Percentiles rank a stretch among this genome's conserved stretches.
Conservation (phyloP, 2,329 filamentous ascomycete species). For the Botrytis cinerea region DNA sequence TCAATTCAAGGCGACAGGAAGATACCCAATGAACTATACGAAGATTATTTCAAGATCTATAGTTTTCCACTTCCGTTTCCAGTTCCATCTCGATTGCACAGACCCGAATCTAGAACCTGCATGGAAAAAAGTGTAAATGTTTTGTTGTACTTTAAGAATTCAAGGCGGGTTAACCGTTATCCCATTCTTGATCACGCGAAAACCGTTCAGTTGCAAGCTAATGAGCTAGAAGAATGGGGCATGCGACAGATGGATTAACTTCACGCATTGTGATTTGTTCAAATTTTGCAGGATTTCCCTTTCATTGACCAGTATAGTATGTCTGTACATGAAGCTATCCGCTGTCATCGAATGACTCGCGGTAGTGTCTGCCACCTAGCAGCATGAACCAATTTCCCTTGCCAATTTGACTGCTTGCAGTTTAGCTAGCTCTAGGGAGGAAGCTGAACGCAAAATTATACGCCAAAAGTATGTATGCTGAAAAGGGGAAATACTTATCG, state of each 20-base stretch:
- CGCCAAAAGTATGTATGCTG: constrained; percentile 7
- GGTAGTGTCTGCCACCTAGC: constrained; percentile 21
- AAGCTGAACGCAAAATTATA: neutral
- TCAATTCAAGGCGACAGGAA: constrained; percentile 3
- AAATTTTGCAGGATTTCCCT: neutral
- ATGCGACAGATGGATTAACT: constrained; percentile 6
- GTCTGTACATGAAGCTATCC: constrained; percentile 20
- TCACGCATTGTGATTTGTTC: constrained; percentile 15
- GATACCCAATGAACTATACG: neutral
- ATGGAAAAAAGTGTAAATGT: constrained; percentile 1
- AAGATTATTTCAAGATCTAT: constrained; percentile 6
- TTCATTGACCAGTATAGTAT: constrained; percentile 20
- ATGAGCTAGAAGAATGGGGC: constrained; percentile 7
- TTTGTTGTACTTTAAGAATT: constrained; percentile 1
- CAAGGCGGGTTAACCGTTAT: constrained; percentile 6
- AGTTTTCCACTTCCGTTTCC: neutral
- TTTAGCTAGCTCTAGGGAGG: constrained; percentile 6
- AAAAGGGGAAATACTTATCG: constrained; percentile 20
- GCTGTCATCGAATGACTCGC: constrained; percentile 23
- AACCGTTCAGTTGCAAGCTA: neutral
- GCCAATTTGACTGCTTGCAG: constrained; percentile 8
- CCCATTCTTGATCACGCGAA: constrained; percentile 23
- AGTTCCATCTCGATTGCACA: constrained; percentile 11
- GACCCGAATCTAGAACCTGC: constrained; percentile 24
- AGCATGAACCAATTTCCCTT: constrained; percentile 16